phyloP scores from a whole-genome alignment of 441 rosid genomes.

The Erodium chrysanthum region DNA sequence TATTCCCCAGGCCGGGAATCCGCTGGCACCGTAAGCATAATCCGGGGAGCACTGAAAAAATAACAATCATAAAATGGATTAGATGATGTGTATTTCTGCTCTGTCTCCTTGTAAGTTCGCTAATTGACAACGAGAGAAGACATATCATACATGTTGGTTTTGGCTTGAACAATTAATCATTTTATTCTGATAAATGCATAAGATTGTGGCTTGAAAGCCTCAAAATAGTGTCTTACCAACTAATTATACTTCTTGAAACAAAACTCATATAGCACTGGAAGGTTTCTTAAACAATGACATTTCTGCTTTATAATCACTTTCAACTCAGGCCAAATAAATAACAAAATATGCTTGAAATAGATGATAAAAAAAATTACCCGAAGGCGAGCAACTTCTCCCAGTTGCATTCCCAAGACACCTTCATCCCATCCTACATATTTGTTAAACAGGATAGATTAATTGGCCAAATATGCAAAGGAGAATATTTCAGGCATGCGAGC shows the following conservation, averaged over 20 bases:
- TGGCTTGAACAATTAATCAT: no score
- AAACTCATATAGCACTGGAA: not conserved
- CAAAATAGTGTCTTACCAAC: no score
- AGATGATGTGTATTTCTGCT: not conserved
- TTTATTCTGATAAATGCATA: no score
- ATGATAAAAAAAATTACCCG: conserved; percentile 39
- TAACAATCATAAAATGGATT: conserved; percentile 3
- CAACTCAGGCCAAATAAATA: not conserved
- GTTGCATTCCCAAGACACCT: conserved; percentile 89
- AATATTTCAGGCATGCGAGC: not conserved
- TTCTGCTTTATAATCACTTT: not conserved
- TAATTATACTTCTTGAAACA: no score
- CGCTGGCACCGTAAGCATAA: conserved; percentile 77
- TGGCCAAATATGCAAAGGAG: not conserved
- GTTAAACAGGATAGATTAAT: conserved; percentile 7
- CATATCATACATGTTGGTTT: no score
- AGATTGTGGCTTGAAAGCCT: no score
- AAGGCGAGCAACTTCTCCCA: conserved; percentile 83
- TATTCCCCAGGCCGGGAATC: conserved; percentile 79
- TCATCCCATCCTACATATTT: conserved; percentile 83
- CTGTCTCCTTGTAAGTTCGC: no score
- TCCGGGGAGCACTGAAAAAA: conserved; percentile 74
- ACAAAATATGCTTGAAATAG: not conserved
- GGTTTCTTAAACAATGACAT: not conserved
- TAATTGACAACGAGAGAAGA: not conserved